phyloP scores from a whole-genome alignment of 2,329 filamentous ascomycete genomes.

The Apiospora saccharicola region DNA sequence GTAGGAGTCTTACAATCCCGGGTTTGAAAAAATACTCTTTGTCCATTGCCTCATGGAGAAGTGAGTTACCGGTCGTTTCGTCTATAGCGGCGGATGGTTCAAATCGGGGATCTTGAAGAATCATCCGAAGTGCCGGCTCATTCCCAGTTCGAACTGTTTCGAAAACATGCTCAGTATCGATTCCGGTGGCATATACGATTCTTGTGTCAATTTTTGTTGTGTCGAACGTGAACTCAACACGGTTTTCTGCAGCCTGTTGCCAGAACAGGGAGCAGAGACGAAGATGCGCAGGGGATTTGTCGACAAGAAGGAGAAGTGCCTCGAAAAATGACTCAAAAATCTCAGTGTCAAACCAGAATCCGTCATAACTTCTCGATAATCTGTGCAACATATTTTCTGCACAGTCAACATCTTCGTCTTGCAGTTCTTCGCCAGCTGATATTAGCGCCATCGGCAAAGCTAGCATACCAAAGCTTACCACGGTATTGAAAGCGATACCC shows the following conservation, averaged over 20 bases:
- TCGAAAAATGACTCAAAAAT: neutral
- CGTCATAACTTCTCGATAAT: neutral
- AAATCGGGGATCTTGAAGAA: neutral
- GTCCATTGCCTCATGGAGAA: neutral
- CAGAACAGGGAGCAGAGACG: conserved; percentile 22
- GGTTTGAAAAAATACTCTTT: neutral
- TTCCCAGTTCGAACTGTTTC: neutral
- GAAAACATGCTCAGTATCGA: neutral
- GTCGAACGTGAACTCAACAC: neutral
- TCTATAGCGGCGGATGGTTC: neutral
- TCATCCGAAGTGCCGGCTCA: neutral
- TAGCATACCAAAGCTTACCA: neutral
- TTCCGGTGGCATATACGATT: neutral
- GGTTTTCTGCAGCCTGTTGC: neutral
- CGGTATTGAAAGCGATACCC: neutral
- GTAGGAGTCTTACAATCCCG: neutral
- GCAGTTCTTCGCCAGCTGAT: neutral
- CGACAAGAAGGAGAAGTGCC: conserved; percentile 22
- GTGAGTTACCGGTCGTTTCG: neutral
- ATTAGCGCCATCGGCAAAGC: neutral
- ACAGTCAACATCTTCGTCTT: neutral
- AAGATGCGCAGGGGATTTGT: conserved; percentile 12
- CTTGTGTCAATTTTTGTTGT: neutral
- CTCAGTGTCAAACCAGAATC: no score
- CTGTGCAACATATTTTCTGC: neutral